A percentile compares a stretch with the other conserved stretches of the same genome.
Conservation (phyloP, 75 land plant genomes). For the Ceratopteris richardii region DNA sequence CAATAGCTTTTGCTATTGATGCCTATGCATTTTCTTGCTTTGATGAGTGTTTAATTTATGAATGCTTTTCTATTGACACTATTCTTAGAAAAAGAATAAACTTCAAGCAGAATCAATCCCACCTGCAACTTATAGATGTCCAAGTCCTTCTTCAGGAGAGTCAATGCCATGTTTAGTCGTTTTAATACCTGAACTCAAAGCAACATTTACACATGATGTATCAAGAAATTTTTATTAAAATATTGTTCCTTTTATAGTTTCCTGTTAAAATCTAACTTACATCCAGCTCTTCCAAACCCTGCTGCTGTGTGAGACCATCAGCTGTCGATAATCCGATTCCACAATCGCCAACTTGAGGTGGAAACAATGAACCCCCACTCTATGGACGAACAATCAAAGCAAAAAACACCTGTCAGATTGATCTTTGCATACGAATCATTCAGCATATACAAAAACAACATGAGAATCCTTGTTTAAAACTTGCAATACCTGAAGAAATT, state of each 20-base stretch:
- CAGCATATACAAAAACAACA: background rate
- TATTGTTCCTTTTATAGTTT: background rate
- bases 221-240: background rate
- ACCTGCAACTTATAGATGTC: conserved; percentile 97
- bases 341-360: conserved; percentile 9
- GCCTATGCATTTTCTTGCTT: no score
- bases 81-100: no score
- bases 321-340: conserved; percentile 8
- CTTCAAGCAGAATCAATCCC: background rate
- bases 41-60: no score
- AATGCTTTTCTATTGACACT: no score
- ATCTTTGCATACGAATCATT: no score
- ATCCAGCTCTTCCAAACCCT: conserved; percentile 4
- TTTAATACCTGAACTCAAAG: conserved; percentile 51
- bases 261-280: background rate
- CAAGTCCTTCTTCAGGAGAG: conserved; percentile 85
- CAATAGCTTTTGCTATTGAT: conserved; percentile 96
- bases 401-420: background rate
- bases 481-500: conserved; percentile 67
- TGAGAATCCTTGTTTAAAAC: conserved; percentile 1
- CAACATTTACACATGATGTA: background rate
- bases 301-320: conserved; percentile 4
- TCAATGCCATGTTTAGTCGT: conserved; percentile 71
- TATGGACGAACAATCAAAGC: background rate
- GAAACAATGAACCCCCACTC: conserved; percentile 6